These are phyloP conservation scores for Pseudocercospora eumusae DNA, from an alignment of 2,329 filamentous ascomycete species.

Conservation along the genomic window DNA sequence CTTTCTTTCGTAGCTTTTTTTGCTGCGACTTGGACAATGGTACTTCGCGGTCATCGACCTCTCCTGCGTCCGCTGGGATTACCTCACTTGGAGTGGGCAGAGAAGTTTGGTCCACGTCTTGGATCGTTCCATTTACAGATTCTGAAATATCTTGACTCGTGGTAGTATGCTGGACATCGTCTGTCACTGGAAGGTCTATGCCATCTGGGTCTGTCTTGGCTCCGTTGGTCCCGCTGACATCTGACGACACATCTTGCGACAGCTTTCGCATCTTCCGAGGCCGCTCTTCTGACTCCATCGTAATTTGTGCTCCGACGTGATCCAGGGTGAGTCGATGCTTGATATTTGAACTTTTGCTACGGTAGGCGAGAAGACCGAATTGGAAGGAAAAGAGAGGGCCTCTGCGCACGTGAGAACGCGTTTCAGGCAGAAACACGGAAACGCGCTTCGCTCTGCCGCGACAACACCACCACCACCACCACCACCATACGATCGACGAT, in stretches of 20 bases:
- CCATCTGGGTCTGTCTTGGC: background rate
- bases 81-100: conserved; percentile 2
- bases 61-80: background rate
- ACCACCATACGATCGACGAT: background rate
- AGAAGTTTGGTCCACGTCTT: background rate
- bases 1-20: conserved; percentile 72
- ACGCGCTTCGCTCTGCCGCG: background rate
- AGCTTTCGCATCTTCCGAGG: conserved; percentile 59
- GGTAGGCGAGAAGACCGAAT: background rate
- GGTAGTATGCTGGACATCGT: background rate
- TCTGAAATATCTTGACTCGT: background rate
- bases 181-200: background rate
- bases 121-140: background rate
- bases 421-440: background rate
- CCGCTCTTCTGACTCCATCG: conserved; percentile 59
- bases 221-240: background rate
- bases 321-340: background rate
- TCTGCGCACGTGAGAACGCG: conserved; percentile 4
- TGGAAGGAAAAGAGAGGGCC: background rate
- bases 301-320: conserved; percentile 12
- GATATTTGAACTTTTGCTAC: conserved; percentile 16
- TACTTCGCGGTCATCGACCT: conserved; percentile 8
- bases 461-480: conserved; percentile 7
- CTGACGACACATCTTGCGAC: background rate
- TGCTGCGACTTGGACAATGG: conserved; percentile 79